Conservation (phyloP, 2,329 filamentous ascomycete species). For the Rugonectria rugulosa region DNA sequence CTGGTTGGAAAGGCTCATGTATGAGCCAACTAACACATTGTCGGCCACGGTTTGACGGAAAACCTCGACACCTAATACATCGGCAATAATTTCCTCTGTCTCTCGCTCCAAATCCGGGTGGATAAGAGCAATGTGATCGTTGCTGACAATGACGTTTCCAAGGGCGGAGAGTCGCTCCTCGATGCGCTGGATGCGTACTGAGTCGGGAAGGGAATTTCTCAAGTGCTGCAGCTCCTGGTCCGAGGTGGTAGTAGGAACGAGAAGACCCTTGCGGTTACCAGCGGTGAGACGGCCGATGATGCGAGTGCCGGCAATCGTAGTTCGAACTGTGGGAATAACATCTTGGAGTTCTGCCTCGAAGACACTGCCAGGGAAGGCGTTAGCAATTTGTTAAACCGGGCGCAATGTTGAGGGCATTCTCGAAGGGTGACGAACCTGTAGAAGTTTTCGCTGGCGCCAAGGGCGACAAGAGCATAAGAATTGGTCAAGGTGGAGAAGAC, state of each 20-base stretch:
- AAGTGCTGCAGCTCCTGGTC: slow-evolving; percentile 98
- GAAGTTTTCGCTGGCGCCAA: slow-evolving; percentile 98
- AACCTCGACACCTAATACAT: slow-evolving; percentile 88
- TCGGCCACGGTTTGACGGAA: slow-evolving; percentile 96
- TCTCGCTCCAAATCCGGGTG: slow-evolving; percentile 97
- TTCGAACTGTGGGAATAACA: slow-evolving; percentile 95
- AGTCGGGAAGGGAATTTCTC: slow-evolving; percentile 91
- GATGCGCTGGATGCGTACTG: slow-evolving; percentile 94
- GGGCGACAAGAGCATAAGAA: slow-evolving; percentile 91
- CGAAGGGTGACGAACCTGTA: slow-evolving; percentile 70
- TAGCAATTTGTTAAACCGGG: neutral
- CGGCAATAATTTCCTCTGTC: slow-evolving; percentile 98
- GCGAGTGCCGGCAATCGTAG: slow-evolving; percentile 93
- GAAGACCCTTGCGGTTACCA: slow-evolving; percentile 94
- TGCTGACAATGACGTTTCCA: slow-evolving; percentile 95
- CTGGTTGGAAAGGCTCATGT: slow-evolving; percentile 96
- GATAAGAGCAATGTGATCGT: slow-evolving; percentile 95
- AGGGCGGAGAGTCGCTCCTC: slow-evolving; percentile 96
- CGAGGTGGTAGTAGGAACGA: slow-evolving; percentile 94
- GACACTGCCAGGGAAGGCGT: slow-evolving; percentile 61
- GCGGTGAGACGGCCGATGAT: slow-evolving; percentile 96
- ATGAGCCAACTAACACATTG: slow-evolving; percentile 94
- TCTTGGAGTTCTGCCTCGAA: slow-evolving; percentile 98
- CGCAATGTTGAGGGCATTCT: neutral
- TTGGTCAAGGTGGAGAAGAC: slow-evolving; percentile 98